phyloP scores from a whole-genome alignment of 2,329 filamentous ascomycete species.

The Pyricularia pennisetigena region DNA sequence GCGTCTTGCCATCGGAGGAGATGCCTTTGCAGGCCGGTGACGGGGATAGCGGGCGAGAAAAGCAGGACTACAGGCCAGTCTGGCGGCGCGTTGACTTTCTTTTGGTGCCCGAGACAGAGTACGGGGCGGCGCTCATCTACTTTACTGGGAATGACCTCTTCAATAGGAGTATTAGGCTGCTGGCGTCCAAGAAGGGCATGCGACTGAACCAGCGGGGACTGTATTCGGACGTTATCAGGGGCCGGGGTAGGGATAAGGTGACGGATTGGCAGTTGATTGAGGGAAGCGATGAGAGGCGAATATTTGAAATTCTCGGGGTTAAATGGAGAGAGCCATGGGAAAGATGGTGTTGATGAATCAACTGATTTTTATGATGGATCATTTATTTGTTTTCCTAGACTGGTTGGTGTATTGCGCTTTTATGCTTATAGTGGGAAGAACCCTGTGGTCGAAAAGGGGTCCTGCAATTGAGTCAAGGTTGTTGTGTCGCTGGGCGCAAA shows the following conservation, averaged over 20 bases:
- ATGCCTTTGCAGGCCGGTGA: constrained; percentile 19
- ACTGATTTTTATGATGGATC: too few relatives aligned
- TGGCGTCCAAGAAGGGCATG: constrained; percentile 76
- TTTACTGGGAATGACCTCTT: constrained; percentile 96
- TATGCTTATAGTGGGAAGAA: neutral
- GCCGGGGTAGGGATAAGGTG: constrained; percentile 44
- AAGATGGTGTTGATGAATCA: constrained; percentile 57
- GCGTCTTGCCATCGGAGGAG: constrained; percentile 45
- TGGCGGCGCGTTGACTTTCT: constrained; percentile 84
- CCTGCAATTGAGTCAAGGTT: neutral
- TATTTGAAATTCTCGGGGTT: constrained; percentile 76
- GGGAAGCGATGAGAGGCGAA: constrained; percentile 63
- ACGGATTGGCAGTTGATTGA: constrained; percentile 64
- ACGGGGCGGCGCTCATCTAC: constrained; percentile 83
- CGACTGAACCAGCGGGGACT: constrained; percentile 75
- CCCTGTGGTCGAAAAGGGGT: neutral
- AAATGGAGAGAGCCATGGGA: constrained; percentile 72
- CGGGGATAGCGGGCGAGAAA: constrained; percentile 14
- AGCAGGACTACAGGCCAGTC: constrained; percentile 20
- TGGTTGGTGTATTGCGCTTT: neutral
- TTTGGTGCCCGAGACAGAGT: constrained; percentile 67
- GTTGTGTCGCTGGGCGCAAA: neutral
- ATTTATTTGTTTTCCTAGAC: too few relatives aligned
- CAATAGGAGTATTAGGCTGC: constrained; percentile 68
- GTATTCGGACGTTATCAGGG: constrained; percentile 60